Percentiles rank a stretch among this genome's conserved stretches.
These are phyloP conservation scores for Knufia petricola DNA, from an alignment of 2,329 filamentous ascomycete genomes.

Conservation along the genomic window DNA sequence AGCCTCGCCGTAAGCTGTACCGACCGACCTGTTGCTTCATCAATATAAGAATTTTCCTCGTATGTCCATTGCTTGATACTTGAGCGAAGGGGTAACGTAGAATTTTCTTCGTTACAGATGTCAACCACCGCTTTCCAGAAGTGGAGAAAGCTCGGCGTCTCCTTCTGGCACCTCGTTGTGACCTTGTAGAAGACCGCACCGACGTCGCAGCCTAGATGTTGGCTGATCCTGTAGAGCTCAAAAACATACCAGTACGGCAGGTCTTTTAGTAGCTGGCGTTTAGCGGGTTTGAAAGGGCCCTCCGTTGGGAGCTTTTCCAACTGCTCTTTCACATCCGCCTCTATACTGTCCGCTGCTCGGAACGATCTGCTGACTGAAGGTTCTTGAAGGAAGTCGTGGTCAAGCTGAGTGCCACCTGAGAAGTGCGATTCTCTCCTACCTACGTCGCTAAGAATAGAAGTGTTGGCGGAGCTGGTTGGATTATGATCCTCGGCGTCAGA, in stretches of 20 bases:
- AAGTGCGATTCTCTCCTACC: background rate
- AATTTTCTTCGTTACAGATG: background rate
- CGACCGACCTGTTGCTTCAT: slow-evolving; percentile 24
- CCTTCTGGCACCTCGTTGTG: background rate
- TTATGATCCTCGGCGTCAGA: background rate
- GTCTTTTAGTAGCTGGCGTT: slow-evolving; percentile 13
- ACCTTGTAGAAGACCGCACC: background rate
- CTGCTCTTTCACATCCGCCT: slow-evolving; percentile 10
- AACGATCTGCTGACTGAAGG: background rate
- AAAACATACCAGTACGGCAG: slow-evolving; percentile 15
- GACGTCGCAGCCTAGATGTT: background rate
- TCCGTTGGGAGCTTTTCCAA: slow-evolving; percentile 25
- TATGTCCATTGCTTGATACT: slow-evolving; percentile 2
- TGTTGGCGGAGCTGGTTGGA: background rate
- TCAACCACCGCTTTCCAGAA: slow-evolving; percentile 4
- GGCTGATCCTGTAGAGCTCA: slow-evolving; percentile 1
- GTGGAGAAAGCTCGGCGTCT: background rate
- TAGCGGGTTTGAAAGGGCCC: slow-evolving; percentile 29
- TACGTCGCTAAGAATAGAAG: background rate
- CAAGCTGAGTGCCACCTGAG: slow-evolving; percentile 11
- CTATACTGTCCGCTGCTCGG: background rate
- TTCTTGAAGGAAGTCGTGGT: slow-evolving; percentile 5
- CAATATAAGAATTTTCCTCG: slow-evolving; percentile 8
- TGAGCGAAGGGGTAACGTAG: background rate
- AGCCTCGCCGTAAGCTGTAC: slow-evolving; percentile 34